Percentiles rank a stretch among this genome's conserved stretches.
phyloP scores from a whole-genome alignment of 1,139 yeast genomes.

The Suhomyces bolitotheri region DNA sequence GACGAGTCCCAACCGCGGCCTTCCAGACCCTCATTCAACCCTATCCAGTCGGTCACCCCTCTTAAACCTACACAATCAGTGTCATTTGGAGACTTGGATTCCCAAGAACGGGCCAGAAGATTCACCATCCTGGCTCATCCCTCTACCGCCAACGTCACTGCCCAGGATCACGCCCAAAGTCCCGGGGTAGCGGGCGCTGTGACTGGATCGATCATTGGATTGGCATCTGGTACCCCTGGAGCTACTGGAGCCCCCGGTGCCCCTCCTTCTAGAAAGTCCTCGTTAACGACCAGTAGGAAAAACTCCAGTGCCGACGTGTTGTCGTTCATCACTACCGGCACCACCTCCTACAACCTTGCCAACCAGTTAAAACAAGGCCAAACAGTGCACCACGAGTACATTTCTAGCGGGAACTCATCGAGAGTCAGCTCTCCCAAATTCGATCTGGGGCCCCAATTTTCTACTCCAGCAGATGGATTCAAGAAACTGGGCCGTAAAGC shows the following conservation, averaged over 20 bases:
- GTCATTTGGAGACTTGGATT: slow-evolving; percentile 42
- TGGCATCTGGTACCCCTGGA: background rate
- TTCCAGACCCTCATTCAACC: slow-evolving; percentile 3
- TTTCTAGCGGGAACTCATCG: slow-evolving; percentile 13
- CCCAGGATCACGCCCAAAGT: slow-evolving; percentile 6
- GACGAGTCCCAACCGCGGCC: background rate
- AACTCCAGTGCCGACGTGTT: slow-evolving; percentile 15
- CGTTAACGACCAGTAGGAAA: slow-evolving; percentile 13
- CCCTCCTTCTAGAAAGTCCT: slow-evolving; percentile 18
- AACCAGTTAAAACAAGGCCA: slow-evolving; percentile 9
- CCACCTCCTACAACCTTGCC: slow-evolving; percentile 4
- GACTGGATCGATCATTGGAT: no score
- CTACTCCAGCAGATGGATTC: slow-evolving; percentile 8
- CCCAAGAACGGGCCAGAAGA: slow-evolving; percentile 41
- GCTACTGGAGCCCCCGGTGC: slow-evolving; percentile 6
- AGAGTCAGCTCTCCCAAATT: slow-evolving; percentile 17
- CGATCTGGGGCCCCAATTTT: slow-evolving; percentile 11
- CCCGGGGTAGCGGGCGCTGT: background rate
- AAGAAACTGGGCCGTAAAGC: slow-evolving; percentile 10
- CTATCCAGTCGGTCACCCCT: slow-evolving; percentile 12
- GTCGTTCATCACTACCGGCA: slow-evolving; percentile 15
- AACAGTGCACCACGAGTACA: slow-evolving; percentile 8
- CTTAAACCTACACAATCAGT: slow-evolving; percentile 27
- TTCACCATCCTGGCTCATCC: slow-evolving; percentile 52
- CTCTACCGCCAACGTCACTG: slow-evolving; percentile 21